Conservation (phyloP, 1,284 basidiomycete species). For the Tremellales sp. region DNA sequence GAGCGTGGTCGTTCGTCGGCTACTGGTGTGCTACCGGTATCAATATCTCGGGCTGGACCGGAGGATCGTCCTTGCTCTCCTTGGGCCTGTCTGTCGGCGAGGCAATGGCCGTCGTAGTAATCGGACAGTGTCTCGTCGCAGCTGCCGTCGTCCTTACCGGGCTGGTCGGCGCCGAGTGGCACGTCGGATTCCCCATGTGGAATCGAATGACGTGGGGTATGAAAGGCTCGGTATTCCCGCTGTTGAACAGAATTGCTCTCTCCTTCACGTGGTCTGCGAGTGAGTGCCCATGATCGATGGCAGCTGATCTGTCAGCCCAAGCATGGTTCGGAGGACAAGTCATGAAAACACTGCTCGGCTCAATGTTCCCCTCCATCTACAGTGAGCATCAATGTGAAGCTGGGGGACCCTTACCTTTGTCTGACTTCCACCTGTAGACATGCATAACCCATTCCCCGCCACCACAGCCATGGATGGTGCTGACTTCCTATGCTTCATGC, state of each 20-base stretch:
- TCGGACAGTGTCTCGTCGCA: conserved; percentile 24
- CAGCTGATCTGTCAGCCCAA: conserved; percentile 14
- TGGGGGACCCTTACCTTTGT: conserved; percentile 18
- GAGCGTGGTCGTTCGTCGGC: conserved; percentile 25
- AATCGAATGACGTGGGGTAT: conserved; percentile 30
- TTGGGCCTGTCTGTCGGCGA: conserved; percentile 27
- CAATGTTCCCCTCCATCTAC: conserved; percentile 35
- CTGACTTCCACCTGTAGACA: conserved; percentile 8
- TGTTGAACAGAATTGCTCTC: conserved; percentile 31
- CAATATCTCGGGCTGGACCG: conserved; percentile 31
- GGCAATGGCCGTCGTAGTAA: conserved; percentile 27
- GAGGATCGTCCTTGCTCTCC: conserved; percentile 24
- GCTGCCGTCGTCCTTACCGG: conserved; percentile 20
- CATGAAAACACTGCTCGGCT: conserved; percentile 45
- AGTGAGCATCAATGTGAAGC: conserved; percentile 18
- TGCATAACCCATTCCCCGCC: conserved; percentile 33
- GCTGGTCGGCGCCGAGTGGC: conserved; percentile 28
- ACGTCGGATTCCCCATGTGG: conserved; percentile 31
- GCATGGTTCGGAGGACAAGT: conserved; percentile 47
- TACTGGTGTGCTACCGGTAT: conserved; percentile 26
- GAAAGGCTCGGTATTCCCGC: conserved; percentile 17
- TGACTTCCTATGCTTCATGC: conserved; percentile 47
- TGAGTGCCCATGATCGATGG: conserved; percentile 1
- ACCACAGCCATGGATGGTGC: conserved; percentile 29
- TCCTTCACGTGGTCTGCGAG: conserved; percentile 35